Evolutionary conservation across 1,139 yeast species (phyloP).

Genomic region (Blastobotrys aristatus): DNA sequence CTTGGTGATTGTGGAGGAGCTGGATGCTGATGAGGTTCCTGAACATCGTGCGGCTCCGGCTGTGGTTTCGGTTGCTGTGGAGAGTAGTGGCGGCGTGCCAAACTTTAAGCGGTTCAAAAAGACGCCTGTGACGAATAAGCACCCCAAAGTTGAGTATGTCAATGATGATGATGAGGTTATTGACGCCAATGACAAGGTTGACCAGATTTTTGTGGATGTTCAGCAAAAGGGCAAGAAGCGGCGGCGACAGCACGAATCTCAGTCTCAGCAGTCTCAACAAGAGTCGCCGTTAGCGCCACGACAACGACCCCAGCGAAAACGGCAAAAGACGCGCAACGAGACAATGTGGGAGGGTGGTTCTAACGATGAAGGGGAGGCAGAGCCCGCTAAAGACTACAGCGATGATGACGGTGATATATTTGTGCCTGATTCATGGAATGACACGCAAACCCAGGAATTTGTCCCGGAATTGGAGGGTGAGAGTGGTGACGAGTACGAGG

Average conservation of each 20-base stretch:
- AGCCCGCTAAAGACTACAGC: not conserved
- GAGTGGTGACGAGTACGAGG: not conserved
- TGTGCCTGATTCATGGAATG: not conserved
- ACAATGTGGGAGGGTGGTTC: not conserved
- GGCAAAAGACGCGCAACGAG: not conserved
- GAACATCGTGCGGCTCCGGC: not conserved
- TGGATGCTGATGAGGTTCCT: not conserved
- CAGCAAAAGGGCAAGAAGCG: not conserved
- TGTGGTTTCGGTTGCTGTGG: not conserved
- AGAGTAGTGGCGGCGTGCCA: not conserved
- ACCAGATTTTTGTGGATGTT: not conserved
- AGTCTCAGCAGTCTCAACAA: not conserved
- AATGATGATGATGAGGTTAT: not conserved
- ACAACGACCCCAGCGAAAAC: not conserved
- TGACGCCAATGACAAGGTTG: not conserved
- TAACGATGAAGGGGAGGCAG: not conserved
- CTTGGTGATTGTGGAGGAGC: conserved; percentile 5
- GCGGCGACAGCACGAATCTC: not conserved
- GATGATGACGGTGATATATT: not conserved
- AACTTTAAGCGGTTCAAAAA: conserved; percentile 12
- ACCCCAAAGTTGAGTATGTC: not conserved
- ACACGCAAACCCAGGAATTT: not conserved
- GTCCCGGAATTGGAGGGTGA: not conserved
- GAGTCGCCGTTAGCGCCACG: not conserved
- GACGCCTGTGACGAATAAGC: not conserved